Evolutionary conservation across 345 rosid genomes (phyloP).

Genomic region (Eucalyptus lansdowneana): DNA sequence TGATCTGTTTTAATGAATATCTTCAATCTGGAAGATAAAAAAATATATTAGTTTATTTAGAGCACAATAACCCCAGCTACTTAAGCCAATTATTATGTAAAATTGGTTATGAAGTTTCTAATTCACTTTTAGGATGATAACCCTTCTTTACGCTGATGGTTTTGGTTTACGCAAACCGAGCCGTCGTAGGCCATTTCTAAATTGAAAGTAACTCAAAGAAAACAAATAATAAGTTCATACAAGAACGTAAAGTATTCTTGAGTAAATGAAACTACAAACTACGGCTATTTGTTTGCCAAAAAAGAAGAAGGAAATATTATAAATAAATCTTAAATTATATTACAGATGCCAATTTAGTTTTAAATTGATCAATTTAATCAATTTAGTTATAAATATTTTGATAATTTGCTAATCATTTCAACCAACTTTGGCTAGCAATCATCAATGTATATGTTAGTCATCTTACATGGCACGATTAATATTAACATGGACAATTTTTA

Average conservation of each 20-base stretch:
- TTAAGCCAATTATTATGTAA: neutral
- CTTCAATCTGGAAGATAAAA: neutral
- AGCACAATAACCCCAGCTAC: neutral
- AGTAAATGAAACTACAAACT: neutral
- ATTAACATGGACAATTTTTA: neutral
- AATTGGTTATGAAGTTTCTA: neutral
- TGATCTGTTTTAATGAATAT: no score
- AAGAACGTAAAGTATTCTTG: neutral
- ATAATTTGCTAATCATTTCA: accelerated
- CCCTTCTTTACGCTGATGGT: neutral
- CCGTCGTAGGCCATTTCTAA: neutral
- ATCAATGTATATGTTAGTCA: accelerated
- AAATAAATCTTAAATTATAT: neutral
- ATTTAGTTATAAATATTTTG: neutral
- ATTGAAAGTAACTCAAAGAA: neutral
- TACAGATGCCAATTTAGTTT: accelerated
- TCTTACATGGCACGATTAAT: accelerated
- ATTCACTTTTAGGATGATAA: neutral
- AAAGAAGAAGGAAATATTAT: neutral
- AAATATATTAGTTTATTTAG: neutral
- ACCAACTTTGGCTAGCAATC: accelerated
- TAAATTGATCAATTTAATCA: neutral
- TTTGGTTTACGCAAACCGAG: neutral
- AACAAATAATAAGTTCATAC: neutral
- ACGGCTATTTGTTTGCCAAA: neutral